Base-by-base conservation (phyloP, 106 monocot genomes). In the Phalaenopsis equestris region DNA sequence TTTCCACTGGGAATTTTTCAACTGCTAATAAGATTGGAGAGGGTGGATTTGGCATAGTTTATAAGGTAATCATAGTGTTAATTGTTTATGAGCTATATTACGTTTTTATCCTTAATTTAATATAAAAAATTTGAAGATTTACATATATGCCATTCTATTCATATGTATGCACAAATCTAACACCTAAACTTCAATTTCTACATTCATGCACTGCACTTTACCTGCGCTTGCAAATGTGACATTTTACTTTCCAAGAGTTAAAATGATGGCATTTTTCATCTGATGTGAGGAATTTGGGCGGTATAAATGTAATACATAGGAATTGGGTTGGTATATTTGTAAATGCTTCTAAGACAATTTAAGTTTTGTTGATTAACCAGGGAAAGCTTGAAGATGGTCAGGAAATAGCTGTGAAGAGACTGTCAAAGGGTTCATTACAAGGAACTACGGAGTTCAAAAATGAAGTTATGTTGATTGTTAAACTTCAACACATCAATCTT, bases 391-490 rank as follows among this genome's bases (percentile, higher is more conserved):
- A 67, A 37, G 87, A 81, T 39, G 47, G 70, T 42, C 84, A 84
- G 42, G 48, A 79, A 43, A 79, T 92, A 37, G 91, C 91, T 2
- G 86, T 92, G 6, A 92, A 92, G 56, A 87, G 86, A 52, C 85
- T 92, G 1, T 92, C 91, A 0, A 78, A 43, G 8, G 80, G 75
- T 47, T 89, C 91, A 14, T 85, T 83, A 2, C 91, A 92, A 82
- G 91, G 91, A 6, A 41, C 82, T 12, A 83, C 85, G 49, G 87
- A 92, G 79, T 92, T 89, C 81, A 89, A 89, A 78, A 89, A 85
- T 77, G 91, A 89, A 72, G 81, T 92, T 42, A 84, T 73, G 1
- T 57, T 91, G 17, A 87, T 92, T 21, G 87, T 88, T 5, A 92
- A 92, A 42, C 68, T 92, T 42, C 88, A 91, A 49, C 91, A 91